Evolutionary conservation across 495 filamentous ascomycete genomes (phyloP).

Genomic region (Neurospora terricola): DNA sequence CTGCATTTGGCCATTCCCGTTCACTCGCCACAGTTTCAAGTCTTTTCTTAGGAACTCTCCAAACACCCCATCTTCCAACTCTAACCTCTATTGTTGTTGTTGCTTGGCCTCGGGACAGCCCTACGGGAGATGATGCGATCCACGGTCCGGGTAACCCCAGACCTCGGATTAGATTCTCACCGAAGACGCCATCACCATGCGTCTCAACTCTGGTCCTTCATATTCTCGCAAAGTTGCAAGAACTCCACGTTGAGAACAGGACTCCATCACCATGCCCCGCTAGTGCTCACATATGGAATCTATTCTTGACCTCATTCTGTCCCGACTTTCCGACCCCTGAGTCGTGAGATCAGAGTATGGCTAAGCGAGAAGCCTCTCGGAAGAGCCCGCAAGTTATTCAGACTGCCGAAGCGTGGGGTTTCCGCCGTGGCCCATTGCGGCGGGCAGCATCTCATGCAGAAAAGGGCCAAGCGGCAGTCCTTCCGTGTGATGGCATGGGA

Average conservation of each 20-base stretch:
- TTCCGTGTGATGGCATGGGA: not conserved
- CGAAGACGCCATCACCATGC: not conserved
- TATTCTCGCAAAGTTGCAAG: not conserved
- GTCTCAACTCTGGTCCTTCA: not conserved
- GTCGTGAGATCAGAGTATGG: not conserved
- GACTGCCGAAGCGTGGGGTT: not conserved
- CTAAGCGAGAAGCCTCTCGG: not conserved
- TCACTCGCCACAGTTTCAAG: not conserved
- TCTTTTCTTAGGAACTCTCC: not conserved
- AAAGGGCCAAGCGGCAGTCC: not conserved
- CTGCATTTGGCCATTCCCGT: not conserved
- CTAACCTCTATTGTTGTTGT: not conserved
- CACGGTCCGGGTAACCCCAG: not conserved
- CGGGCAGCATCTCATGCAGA: not conserved
- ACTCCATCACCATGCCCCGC: not conserved
- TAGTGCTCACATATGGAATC: not conserved
- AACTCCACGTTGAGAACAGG: not conserved
- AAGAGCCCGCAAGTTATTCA: not conserved
- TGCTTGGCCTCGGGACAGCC: not conserved
- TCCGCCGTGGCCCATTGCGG: not conserved
- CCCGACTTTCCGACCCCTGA: not conserved
- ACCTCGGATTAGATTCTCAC: not conserved
- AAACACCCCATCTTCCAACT: not conserved
- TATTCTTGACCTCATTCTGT: not conserved
- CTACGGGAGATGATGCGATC: not conserved